phyloP scores from a whole-genome alignment of 805 yeast genomes.

The Teunomyces kruisii region DNA sequence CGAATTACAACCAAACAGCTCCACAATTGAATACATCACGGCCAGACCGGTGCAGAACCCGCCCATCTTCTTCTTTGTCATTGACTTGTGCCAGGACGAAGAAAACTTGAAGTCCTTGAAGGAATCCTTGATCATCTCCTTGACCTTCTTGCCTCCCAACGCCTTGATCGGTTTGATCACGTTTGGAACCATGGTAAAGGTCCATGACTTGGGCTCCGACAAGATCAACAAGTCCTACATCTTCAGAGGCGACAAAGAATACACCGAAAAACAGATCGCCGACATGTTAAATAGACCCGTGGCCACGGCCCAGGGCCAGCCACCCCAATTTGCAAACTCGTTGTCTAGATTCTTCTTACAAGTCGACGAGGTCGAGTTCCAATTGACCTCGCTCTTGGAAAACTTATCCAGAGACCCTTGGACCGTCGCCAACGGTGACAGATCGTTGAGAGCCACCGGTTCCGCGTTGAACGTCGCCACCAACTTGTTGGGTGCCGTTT shows the following conservation, averaged over 20 bases:
- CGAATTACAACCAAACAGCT: slow-evolving; percentile 65
- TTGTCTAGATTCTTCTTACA: slow-evolving; percentile 69
- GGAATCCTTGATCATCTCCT: slow-evolving; percentile 72
- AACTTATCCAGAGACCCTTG: slow-evolving; percentile 79
- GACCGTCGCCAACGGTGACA: slow-evolving; percentile 79
- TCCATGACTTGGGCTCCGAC: slow-evolving; percentile 73
- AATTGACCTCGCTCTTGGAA: slow-evolving; percentile 76
- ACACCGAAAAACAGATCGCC: slow-evolving; percentile 65
- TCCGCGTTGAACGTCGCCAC: slow-evolving; percentile 87
- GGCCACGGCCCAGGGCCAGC: slow-evolving; percentile 24
- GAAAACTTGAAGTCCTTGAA: slow-evolving; percentile 84
- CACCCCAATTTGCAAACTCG: slow-evolving; percentile 26
- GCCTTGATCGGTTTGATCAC: slow-evolving; percentile 86
- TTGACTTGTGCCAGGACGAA: slow-evolving; percentile 86
- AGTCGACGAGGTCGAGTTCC: slow-evolving; percentile 76
- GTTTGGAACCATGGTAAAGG: slow-evolving; percentile 85
- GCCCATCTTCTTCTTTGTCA: slow-evolving; percentile 81
- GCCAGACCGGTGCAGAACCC: slow-evolving; percentile 79
- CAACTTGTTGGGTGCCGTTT: slow-evolving; percentile 75
- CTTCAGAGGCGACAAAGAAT: slow-evolving; percentile 88
- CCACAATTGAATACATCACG: slow-evolving; percentile 84
- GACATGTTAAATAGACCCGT: slow-evolving; percentile 45
- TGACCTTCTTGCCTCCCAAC: slow-evolving; percentile 83
- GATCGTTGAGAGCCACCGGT: slow-evolving; percentile 92
- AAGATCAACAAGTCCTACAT: slow-evolving; percentile 73